Evolutionary conservation across 1,139 yeast species (phyloP), one percentile per base, ranked within the genome.

Genomic region (Yamadazyma epiphylla): DNA sequence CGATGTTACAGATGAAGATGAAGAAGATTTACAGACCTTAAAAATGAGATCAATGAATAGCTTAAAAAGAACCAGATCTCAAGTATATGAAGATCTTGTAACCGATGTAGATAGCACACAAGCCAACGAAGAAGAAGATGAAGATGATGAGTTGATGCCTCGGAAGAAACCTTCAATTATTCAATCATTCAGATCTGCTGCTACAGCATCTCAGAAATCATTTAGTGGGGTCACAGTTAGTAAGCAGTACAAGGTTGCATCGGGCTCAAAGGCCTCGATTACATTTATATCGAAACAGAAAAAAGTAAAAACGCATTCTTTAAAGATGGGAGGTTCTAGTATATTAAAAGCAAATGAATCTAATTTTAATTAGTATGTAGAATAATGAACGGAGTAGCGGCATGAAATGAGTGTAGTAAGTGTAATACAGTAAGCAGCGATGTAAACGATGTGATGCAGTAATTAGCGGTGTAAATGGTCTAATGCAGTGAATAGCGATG

Each of bases 241-340:
- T 29, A 76, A 72, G 28, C 70, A 71, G 24, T 74, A 76, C 43
- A 77, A 67, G 45, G 69, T 70, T 13, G 80, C 77, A 1, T 64
- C 77, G 2, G 77, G 81, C 5, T 64, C 77, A 2, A 74, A 68
- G 41, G 77, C 84, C 0, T 74, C 85, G 2, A 70, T 79, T 35
- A 73, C 81, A 14, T 75, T 66, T 35, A 51, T 77, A 52, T 59
- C 71, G 4, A 73, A 70, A 32, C 63, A 39, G 22, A 11, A 15
- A 27, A 19, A 19, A n/a, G 10, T 21, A 9, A 23, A 23, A 5
- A 10, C 8, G 22, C 22, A 20, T 20, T 6, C 9, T 17, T 17
- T n/a, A n/a, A n/a, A n/a, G n/a, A n/a, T n/a, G 22, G n/a, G 8
- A 20, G 11, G 22, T 5, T 20, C 8, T 17, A 30, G 24, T 24